Conservation (phyloP, 768 basidiomycete genomes). For the Termitomyces sp. region DNA sequence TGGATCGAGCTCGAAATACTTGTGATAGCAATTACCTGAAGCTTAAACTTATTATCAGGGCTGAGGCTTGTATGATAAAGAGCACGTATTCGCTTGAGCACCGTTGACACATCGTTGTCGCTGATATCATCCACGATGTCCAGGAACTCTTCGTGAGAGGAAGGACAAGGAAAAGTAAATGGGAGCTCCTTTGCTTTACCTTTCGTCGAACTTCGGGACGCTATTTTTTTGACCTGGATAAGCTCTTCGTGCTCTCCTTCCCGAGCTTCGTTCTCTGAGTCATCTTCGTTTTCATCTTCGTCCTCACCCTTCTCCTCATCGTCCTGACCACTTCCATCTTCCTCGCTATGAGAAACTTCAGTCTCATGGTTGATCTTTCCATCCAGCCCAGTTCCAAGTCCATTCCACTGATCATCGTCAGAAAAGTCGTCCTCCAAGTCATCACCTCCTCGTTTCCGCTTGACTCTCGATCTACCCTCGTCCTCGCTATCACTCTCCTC, state of each 20-base stretch:
- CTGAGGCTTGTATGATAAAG: conserved; percentile 91
- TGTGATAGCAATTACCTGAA: conserved; percentile 56
- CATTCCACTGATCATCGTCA: conserved; percentile 34
- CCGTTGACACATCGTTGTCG: conserved; percentile 68
- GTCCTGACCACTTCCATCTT: conserved; percentile 33
- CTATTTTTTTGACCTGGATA: conserved; percentile 20
- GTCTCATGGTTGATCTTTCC: conserved; percentile 30
- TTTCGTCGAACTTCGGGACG: conserved; percentile 21
- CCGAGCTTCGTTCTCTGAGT: conserved; percentile 25
- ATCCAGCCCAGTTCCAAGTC: conserved; percentile 35
- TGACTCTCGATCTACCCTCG: conserved; percentile 35
- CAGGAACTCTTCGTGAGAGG: conserved; percentile 84
- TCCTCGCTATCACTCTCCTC: conserved; percentile 64
- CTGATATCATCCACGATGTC: conserved; percentile 67
- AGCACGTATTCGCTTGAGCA: conserved; percentile 86
- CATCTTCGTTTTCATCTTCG: conserved; percentile 32
- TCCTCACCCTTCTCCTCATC: conserved; percentile 20
- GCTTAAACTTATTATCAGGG: conserved; percentile 85
- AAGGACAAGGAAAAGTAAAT: conserved; percentile 88
- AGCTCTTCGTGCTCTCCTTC: conserved; percentile 42
- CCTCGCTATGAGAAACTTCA: conserved; percentile 29
- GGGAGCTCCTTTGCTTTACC: conserved; percentile 60
- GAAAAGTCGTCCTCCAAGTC: conserved; percentile 89
- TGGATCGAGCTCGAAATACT: not conserved
- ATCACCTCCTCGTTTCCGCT: conserved; percentile 67